phyloP scores from a whole-genome alignment of 495 filamentous ascomycete genomes.

The Neurospora tetraspora region DNA sequence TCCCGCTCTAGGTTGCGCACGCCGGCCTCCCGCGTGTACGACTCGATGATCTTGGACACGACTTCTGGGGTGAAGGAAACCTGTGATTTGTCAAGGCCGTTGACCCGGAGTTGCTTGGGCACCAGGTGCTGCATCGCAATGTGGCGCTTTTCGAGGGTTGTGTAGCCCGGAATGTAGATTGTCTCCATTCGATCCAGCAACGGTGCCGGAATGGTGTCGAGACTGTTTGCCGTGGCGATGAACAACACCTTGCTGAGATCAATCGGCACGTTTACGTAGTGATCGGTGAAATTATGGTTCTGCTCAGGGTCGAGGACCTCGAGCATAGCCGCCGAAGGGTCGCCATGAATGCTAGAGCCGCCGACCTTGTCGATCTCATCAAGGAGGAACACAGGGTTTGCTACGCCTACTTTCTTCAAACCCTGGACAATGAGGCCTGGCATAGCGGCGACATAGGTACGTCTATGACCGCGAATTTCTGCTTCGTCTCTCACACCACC shows the following conservation, averaged over 20 bases:
- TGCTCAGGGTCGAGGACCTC: constrained; percentile 98
- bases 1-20: constrained; percentile 95
- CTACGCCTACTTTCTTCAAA: constrained; percentile 89
- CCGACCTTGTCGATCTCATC: constrained; percentile 99
- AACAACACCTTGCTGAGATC: constrained; percentile 96
- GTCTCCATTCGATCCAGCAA: constrained; percentile 98
- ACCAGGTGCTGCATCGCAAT: constrained; percentile 90
- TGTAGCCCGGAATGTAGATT: constrained; percentile 86
- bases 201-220: constrained; percentile 90
- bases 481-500: constrained; percentile 95
- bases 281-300: constrained; percentile 88
- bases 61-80: constrained; percentile 71
- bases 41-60: constrained; percentile 85
- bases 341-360: constrained; percentile 84
- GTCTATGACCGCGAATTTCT: constrained; percentile 89
- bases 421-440: constrained; percentile 91
- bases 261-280: constrained; percentile 94
- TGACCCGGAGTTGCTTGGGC: constrained; percentile 75
- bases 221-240: constrained; percentile 94
- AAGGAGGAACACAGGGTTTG: constrained; percentile 91
- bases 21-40: constrained; percentile 95
- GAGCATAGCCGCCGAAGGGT: constrained; percentile 97
- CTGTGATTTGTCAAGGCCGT: constrained; percentile 67
- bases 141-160: constrained; percentile 93
- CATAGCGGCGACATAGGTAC: constrained; percentile 98